These are phyloP conservation scores for Chytridiales sp. DNA, from an alignment of 371 early-diverging fungal species.

Conservation along the genomic window DNA sequence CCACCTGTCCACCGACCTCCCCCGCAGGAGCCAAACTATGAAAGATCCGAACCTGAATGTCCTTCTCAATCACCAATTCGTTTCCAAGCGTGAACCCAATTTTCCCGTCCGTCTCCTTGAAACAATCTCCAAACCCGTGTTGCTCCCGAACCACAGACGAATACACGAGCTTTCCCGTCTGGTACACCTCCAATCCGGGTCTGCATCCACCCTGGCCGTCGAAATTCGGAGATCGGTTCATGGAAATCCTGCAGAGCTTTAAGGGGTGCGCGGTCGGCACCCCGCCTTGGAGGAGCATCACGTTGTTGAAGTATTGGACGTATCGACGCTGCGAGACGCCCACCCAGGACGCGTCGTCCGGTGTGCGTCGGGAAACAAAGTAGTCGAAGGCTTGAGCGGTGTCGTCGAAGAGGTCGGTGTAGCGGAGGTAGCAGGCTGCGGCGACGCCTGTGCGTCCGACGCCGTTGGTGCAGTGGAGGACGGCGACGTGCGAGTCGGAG, in stretches of 20 bases:
- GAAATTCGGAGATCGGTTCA: slow-evolving; percentile 46
- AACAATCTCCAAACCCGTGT: slow-evolving; percentile 15
- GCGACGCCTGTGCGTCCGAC: slow-evolving; percentile 41
- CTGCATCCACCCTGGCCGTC: slow-evolving; percentile 30
- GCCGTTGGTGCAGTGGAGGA: slow-evolving; percentile 55
- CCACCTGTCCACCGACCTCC: slow-evolving; percentile 20
- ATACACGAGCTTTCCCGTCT: slow-evolving; percentile 42
- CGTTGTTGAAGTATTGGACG: slow-evolving; percentile 50
- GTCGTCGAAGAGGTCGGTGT: slow-evolving; percentile 37
- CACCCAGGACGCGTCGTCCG: slow-evolving; percentile 36
- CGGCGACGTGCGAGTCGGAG: slow-evolving; percentile 42
- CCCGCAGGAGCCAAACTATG: slow-evolving; percentile 32
- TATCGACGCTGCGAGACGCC: slow-evolving; percentile 43
- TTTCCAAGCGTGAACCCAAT: neutral
- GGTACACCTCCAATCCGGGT: slow-evolving; percentile 47
- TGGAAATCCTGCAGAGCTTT: slow-evolving; percentile 34
- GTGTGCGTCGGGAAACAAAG: slow-evolving; percentile 39
- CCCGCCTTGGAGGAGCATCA: slow-evolving; percentile 41
- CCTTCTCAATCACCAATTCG: slow-evolving; percentile 37
- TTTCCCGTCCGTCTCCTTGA: slow-evolving; percentile 1
- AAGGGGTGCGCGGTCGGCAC: slow-evolving; percentile 40
- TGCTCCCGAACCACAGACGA: slow-evolving; percentile 20
- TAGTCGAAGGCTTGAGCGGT: slow-evolving; percentile 50
- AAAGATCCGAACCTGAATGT: slow-evolving; percentile 48
- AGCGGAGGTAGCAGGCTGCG: slow-evolving; percentile 48